Conservation (phyloP, 495 filamentous ascomycete species). For the Arthonia radiata region DNA sequence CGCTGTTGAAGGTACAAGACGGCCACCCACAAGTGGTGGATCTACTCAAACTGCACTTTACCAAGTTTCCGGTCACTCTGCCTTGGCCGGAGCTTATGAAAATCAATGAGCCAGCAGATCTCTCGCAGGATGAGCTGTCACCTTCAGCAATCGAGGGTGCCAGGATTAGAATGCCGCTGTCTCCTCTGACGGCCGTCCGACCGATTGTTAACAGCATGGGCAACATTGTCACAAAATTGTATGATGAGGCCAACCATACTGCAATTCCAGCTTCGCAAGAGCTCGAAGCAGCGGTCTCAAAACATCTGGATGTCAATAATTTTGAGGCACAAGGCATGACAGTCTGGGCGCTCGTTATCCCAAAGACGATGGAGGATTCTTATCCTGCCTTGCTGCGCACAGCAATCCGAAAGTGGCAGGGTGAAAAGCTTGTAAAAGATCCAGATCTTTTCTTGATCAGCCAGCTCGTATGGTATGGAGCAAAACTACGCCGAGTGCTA, state of each 20-base stretch:
- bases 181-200: conserved; percentile 38
- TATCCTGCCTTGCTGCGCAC: conserved; percentile 1
- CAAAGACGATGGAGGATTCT: conserved; percentile 8
- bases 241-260: conserved; percentile 18
- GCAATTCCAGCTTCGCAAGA: conserved; percentile 46
- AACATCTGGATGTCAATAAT: conserved; percentile 24
- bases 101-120: no score
- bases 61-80: no score
- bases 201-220: conserved; percentile 44
- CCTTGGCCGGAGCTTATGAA: no score
- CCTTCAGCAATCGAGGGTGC: no score
- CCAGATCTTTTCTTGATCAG: not conserved
- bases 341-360: conserved; percentile 56
- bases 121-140: no score
- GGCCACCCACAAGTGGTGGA: no score
- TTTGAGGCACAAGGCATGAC: conserved; percentile 25
- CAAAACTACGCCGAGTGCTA: conserved; percentile 19
- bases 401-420: not conserved
- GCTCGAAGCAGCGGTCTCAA: conserved; percentile 39
- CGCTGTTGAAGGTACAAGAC: no score
- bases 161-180: conserved; percentile 26
- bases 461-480: conserved; percentile 4
- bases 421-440: conserved; percentile 3
- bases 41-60: no score
- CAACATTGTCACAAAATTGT: conserved; percentile 53